phyloP scores from a whole-genome alignment of 2,329 filamentous ascomycete species.

The Fusarium sp. region DNA sequence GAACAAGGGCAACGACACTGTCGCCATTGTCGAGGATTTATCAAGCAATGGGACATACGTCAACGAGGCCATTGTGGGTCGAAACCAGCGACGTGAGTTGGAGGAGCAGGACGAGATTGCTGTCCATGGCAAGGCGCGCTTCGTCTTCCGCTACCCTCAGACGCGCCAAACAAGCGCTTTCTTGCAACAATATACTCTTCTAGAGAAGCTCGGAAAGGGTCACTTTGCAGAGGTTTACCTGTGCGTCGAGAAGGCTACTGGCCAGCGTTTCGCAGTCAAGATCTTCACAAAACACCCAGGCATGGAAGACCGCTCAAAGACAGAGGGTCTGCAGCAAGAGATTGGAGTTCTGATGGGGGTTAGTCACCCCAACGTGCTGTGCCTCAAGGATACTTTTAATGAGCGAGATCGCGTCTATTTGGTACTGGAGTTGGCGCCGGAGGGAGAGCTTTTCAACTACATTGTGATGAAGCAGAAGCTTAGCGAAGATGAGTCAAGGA shows the following conservation, averaged over 20 bases:
- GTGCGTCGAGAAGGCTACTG: conserved; percentile 87
- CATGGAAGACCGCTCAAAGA: conserved; percentile 85
- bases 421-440: conserved; percentile 88
- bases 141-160: conserved; percentile 91
- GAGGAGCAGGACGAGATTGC: conserved; percentile 92
- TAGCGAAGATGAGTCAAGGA: conserved; percentile 84
- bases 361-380: conserved; percentile 92
- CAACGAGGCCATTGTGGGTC: conserved; percentile 89
- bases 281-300: conserved; percentile 89
- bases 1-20: conserved; percentile 68
- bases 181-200: conserved; percentile 84
- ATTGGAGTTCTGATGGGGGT: conserved; percentile 98
- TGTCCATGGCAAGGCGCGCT: conserved; percentile 85
- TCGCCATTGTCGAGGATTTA: conserved; percentile 89
- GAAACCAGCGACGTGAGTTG: conserved; percentile 91
- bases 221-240: conserved; percentile 96
- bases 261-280: conserved; percentile 90
- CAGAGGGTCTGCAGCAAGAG: conserved; percentile 91
- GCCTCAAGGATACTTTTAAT: conserved; percentile 94
- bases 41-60: conserved; percentile 98
- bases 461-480: conserved; percentile 94
- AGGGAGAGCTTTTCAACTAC: conserved; percentile 95
- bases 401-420: conserved; percentile 92
- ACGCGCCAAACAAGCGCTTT: conserved; percentile 82
- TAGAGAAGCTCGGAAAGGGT: conserved; percentile 90